phyloP scores from a whole-genome alignment of 148 eudicot genomes.

The Fallopia convolvulus region DNA sequence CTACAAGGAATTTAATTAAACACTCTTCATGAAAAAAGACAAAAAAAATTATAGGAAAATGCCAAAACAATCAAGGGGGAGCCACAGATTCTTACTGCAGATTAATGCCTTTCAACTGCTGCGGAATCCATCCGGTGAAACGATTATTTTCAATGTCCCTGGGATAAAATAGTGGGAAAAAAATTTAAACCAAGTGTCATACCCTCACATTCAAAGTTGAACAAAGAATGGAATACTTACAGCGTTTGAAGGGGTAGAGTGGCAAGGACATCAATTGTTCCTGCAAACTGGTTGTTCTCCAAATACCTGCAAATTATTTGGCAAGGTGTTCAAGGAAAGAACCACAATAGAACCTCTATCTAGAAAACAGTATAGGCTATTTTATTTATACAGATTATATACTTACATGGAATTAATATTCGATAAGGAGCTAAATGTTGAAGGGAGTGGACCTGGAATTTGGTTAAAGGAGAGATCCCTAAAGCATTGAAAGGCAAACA shows the following conservation, averaged over 20 bases:
- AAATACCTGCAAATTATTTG: constrained; percentile 49
- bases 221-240: constrained; percentile 38
- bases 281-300: constrained; percentile 94
- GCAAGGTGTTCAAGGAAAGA: background rate
- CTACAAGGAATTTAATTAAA: constrained; percentile 24
- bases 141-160: constrained; percentile 82
- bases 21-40: background rate
- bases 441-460: constrained; percentile 65
- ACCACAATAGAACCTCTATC: background rate
- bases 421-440: constrained; percentile 49
- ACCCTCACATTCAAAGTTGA: background rate
- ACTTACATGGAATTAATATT: constrained; percentile 69
- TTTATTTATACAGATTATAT: background rate
- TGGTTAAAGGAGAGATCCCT: constrained; percentile 79
- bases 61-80: background rate
- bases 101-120: constrained; percentile 58
- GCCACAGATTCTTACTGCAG: background rate
- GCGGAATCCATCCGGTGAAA: constrained; percentile 90
- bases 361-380: background rate
- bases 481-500: constrained; percentile 13
- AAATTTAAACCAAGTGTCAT: background rate
- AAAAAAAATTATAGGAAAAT: background rate
- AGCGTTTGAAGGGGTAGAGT: constrained; percentile 67
- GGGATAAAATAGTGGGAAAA: constrained; percentile 4
- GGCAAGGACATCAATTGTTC: constrained; percentile 83